A percentile compares a stretch with the other conserved stretches of the same genome.
Evolutionary conservation across 352 stramenopile genomes (phyloP).

Genomic region (Phytopythium mirpurense): DNA sequence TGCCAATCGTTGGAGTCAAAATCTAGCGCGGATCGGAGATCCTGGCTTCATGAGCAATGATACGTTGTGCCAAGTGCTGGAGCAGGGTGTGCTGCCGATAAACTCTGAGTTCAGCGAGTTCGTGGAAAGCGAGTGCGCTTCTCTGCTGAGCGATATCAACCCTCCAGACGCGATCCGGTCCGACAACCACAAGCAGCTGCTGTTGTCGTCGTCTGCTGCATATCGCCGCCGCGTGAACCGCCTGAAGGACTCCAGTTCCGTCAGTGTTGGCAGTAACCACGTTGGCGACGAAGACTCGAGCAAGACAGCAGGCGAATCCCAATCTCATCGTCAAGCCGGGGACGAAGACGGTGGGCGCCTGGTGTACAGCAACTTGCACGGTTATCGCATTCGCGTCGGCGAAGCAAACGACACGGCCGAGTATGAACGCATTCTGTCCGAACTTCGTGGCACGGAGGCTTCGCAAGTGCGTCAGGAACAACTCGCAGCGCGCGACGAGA

Average conservation of each 20-base stretch:
- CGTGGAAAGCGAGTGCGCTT: constrained; percentile 12
- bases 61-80: neutral
- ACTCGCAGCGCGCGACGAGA: constrained; percentile 21
- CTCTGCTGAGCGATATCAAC: constrained; percentile 22
- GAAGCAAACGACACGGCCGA: constrained; percentile 52
- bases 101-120: constrained; percentile 12
- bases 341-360: constrained; percentile 13
- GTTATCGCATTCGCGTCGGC: constrained; percentile 64
- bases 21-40: constrained; percentile 22
- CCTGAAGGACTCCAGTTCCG: neutral
- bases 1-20: constrained; percentile 24
- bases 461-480: constrained; percentile 24
- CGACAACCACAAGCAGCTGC: constrained; percentile 28
- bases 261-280: neutral
- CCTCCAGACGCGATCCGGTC: constrained; percentile 24
- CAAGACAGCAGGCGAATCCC: neutral
- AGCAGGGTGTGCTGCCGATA: constrained; percentile 7
- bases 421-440: constrained; percentile 70
- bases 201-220: constrained; percentile 24
- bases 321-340: constrained; percentile 9
- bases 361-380: constrained; percentile 81
- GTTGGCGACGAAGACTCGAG: neutral
- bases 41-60: constrained; percentile 4
- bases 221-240: constrained; percentile 9
- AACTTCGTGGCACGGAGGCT: constrained; percentile 49